A percentile compares a stretch with the other conserved stretches of the same genome.
These are phyloP conservation scores for Marasmius fiardii DNA, from an alignment of 1,284 basidiomycete species.

Conservation along the genomic window DNA sequence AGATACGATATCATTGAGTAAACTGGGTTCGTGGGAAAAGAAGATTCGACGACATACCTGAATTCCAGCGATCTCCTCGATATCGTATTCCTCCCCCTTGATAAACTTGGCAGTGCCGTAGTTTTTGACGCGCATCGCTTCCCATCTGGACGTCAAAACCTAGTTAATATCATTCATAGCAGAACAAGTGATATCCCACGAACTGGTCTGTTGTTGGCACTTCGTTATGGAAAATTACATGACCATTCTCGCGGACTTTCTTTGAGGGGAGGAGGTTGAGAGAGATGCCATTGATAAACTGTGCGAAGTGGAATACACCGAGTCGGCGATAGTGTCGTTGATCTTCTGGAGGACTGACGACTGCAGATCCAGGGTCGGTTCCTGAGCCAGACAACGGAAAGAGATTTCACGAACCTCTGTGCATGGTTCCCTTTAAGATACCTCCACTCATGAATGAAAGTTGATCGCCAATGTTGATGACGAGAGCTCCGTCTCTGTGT, in stretches of 20 bases:
- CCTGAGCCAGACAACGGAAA: neutral
- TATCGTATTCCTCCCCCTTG: conserved; percentile 31
- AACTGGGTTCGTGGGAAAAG: neutral
- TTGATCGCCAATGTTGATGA: conserved; percentile 47
- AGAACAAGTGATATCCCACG: conserved; percentile 4
- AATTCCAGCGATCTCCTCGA: conserved; percentile 28
- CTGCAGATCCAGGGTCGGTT: conserved; percentile 15
- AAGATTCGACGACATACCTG: conserved; percentile 14
- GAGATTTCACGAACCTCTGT: conserved; percentile 28
- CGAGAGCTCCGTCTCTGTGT: conserved; percentile 32
- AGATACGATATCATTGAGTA: neutral
- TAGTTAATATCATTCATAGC: neutral
- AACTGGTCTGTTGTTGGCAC: conserved; percentile 29
- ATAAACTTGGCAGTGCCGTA: conserved; percentile 29
- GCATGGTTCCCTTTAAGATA: conserved; percentile 43
- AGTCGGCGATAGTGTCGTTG: conserved; percentile 36
- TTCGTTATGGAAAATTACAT: conserved; percentile 25
- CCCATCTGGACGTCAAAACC: conserved; percentile 24
- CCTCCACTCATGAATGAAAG: conserved; percentile 40
- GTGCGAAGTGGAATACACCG: conserved; percentile 43
- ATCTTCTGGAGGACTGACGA: conserved; percentile 39
- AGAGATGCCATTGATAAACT: conserved; percentile 25
- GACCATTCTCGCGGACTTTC: conserved; percentile 28
- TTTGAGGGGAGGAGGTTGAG: conserved; percentile 27
- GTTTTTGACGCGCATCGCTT: conserved; percentile 29